phyloP scores from a whole-genome alignment of 2,329 filamentous ascomycete genomes.

The Plectosphaerella plurivora region DNA sequence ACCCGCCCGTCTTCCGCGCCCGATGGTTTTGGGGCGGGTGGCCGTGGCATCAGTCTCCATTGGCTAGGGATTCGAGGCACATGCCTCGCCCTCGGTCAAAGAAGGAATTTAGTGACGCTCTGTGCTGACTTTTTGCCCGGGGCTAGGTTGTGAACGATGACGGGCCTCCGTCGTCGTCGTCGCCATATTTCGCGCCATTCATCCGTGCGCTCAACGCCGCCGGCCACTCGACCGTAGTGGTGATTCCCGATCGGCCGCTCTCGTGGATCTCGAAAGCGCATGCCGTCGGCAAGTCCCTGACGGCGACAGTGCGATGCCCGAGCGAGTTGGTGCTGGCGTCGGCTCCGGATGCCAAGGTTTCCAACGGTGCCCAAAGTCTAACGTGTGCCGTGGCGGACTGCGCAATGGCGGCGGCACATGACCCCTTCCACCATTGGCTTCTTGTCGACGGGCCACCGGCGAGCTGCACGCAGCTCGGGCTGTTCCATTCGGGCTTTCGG shows the following conservation, averaged over 20 bases:
- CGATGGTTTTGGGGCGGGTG: neutral
- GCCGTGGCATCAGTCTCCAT: neutral
- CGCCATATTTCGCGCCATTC: conserved; percentile 55
- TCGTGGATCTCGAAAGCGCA: conserved; percentile 78
- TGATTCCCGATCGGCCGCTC: conserved; percentile 65
- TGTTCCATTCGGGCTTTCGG: conserved; percentile 42
- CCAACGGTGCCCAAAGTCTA: neutral
- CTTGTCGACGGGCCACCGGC: conserved; percentile 56
- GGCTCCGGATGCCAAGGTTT: neutral
- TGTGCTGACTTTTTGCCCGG: conserved; percentile 3
- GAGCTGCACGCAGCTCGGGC: conserved; percentile 54
- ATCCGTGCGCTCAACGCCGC: conserved; percentile 47
- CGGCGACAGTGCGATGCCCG: conserved; percentile 10
- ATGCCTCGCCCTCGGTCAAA: neutral
- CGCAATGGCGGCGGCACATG: conserved; percentile 32
- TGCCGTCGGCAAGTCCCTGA: conserved; percentile 62
- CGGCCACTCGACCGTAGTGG: conserved; percentile 65
- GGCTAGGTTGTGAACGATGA: conserved; percentile 46
- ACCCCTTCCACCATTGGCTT: conserved; percentile 46
- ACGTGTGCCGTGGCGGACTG: conserved; percentile 26
- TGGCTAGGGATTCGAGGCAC: neutral
- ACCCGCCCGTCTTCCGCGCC: neutral
- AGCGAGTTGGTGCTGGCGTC: neutral
- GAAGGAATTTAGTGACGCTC: neutral
- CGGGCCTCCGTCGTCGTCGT: conserved; percentile 54